A percentile compares a stretch with the other conserved stretches of the same genome.
Conservation (phyloP, 169 alveolate genomes). For the Cryptosporidium sp. region DNA sequence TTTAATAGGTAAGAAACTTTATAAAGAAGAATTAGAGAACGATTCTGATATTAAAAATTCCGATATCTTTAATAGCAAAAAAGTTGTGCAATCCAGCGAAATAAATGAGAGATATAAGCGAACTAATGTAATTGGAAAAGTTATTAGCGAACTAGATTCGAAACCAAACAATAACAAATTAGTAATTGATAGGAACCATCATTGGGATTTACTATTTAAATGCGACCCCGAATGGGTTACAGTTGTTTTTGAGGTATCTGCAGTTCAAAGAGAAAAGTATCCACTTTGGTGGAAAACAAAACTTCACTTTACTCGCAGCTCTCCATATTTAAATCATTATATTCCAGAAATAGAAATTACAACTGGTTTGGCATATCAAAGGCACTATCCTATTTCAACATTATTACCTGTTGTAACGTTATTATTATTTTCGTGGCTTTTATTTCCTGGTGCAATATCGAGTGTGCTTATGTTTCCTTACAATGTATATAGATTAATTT, state of each 20-base stretch:
- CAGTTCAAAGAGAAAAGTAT: constrained; percentile 67
- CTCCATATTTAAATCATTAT: constrained; percentile 71
- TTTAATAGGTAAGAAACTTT: constrained; percentile 46
- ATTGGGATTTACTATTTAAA: constrained; percentile 69
- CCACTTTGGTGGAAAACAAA: constrained; percentile 76
- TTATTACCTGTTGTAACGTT: constrained; percentile 36
- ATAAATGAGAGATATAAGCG: constrained; percentile 40
- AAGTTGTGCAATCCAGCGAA: constrained; percentile 62
- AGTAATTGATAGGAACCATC: constrained; percentile 51
- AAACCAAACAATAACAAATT: not conserved
- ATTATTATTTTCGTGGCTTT: constrained; percentile 21
- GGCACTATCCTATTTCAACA: constrained; percentile 59
- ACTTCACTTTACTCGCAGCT: constrained; percentile 22
- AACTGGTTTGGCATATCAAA: constrained; percentile 65
- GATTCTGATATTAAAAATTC: not conserved
- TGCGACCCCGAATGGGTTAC: constrained; percentile 76
- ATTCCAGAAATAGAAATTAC: constrained; percentile 60
- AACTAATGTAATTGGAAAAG: constrained; percentile 31
- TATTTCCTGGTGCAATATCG: constrained; percentile 69
- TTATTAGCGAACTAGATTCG: constrained; percentile 7
- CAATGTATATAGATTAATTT: constrained; percentile 37
- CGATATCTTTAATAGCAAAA: constrained; percentile 21
- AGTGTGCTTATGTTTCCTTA: constrained; percentile 60
- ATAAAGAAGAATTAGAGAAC: constrained; percentile 11
- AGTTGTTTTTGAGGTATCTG: constrained; percentile 68